These are phyloP conservation scores for Oryza brachyantha DNA, from an alignment of 176 grass and related monocot species.

Conservation along the genomic window DNA sequence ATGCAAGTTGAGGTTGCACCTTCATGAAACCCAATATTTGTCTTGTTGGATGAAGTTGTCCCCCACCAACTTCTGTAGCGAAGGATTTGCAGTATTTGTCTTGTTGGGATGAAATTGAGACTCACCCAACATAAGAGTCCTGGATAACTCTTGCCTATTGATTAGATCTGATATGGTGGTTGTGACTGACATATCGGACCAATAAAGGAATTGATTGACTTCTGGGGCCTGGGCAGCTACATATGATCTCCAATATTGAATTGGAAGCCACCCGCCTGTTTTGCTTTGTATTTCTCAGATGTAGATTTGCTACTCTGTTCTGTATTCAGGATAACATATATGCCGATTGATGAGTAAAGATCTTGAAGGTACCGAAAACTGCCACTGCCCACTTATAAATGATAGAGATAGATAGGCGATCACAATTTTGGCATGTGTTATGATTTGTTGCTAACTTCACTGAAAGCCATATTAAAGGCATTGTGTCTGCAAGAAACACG, in stretches of 20 bases:
- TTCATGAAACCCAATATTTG: background rate
- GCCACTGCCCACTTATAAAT: background rate
- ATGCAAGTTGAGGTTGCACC: constrained; percentile 1
- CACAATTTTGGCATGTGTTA: background rate
- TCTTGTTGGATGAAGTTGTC: constrained; percentile 1
- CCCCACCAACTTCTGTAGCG: background rate
- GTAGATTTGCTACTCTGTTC: background rate
- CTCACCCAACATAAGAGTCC: background rate
- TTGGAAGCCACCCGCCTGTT: background rate
- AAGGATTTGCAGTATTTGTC: background rate
- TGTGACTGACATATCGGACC: background rate
- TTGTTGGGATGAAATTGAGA: background rate
- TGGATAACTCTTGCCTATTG: background rate
- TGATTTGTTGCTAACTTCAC: background rate
- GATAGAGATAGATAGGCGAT: background rate
- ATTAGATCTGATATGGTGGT: background rate
- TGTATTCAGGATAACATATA: background rate
- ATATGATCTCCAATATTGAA: background rate
- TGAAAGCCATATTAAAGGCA: background rate
- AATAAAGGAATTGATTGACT: background rate
- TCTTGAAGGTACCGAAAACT: background rate
- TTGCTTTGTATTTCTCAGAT: background rate
- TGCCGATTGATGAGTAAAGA: background rate
- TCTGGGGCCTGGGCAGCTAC: background rate
- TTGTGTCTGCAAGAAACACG: background rate